Base-by-base conservation (phyloP, 306 rosid genomes). In the Prunus kanzakura region DNA sequence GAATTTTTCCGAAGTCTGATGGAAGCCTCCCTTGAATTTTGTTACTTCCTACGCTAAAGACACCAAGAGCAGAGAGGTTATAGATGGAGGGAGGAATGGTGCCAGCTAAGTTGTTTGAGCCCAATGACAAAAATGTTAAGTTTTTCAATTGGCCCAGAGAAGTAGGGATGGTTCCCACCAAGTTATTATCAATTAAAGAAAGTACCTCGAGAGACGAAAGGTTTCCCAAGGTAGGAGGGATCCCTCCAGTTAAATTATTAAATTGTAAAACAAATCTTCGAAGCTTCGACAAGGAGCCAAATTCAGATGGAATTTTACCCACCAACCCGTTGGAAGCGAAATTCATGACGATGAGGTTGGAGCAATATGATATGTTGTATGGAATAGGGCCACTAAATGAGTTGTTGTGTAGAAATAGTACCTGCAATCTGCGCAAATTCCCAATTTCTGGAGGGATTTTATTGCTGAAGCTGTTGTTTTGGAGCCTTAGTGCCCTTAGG, bases 31-130 rank as follows among this genome's bases (percentile, higher is more conserved):
- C 61, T 56, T 3, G 61, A 55, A 55, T 10, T 55, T 55, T 6
- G 6, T 55, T 55, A 4, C 0, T 0, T 4, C 0, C 1, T 1
- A 55, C 2, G 10, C 0, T 0, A 11, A 57, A 22, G 0, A 0
- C 0, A 2, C 3, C 0, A 12, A 57, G 29, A 57, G 2, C 15
- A 11, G 32, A 57, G 64, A 22, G 23, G 63, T 57, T 57, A 11
- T 10, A 22, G 63, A 57, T 57, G 63, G 63, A 57, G 12, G 63
- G 63, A 22, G 63, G 30, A 11, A 57, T 11, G 16, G 11, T n/a
- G 12, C 64, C 64, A 11, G 64, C 0, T 13, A 58, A 22, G 0
- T 6, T 12, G 22, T 23, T 58, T 12, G 3, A 0, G 0, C 2
- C 32, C 1, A 18, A 3, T 12, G 32, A 23, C 2, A 58, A 11